Evolutionary conservation across 2,329 filamentous ascomycete genomes (phyloP), one percentile per base, ranked within the genome.

Genomic region (Hymenotorrendiella dingleyae): DNA sequence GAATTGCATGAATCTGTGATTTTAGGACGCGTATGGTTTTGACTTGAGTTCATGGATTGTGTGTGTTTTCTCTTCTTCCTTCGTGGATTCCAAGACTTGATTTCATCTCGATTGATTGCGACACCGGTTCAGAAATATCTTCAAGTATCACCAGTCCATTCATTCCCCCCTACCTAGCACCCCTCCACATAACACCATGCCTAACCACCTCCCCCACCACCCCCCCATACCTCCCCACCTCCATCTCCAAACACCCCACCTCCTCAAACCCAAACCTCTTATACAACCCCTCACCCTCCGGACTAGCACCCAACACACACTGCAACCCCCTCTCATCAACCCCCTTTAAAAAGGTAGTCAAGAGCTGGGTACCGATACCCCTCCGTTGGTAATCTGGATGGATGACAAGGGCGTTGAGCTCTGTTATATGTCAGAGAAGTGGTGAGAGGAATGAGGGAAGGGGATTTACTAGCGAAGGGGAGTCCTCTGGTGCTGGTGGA

Each of bases 161-260:
- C n/a, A n/a, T n/a, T n/a, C n/a, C n/a, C n/a, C n/a, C n/a, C n/a
- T n/a, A n/a, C 16, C 29, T 19, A 4, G 16, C 30, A 8, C 2
- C 30, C 30, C 30, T 20, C 30, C 30, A 34, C 43, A 46, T 46
- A 35, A 46, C 35, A 27, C 21, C 39, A 44, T 56, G 49, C 27
- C 28, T 43, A 16, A 38, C 44, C 43, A 26, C 6, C 10, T 43
- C 47, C 45, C 50, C 38, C 6, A 50, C 51, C 45, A 54, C 46
- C 3, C 54, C 56, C 23, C 53, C 53, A 54, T 59, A 60, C 35
- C 48, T 46, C 49, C 42, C 49, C 41, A 60, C 39, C 7, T 43
- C 47, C 6, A 58, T 28, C 30, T 49, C 42, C 45, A 54, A 53
- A 4, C 26, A 39, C 14, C 48, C 32, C 37, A 49, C 43, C n/a